These are phyloP conservation scores for Cladosporium sp. DNA, from an alignment of 2,329 filamentous ascomycete species.

Conservation along the genomic window DNA sequence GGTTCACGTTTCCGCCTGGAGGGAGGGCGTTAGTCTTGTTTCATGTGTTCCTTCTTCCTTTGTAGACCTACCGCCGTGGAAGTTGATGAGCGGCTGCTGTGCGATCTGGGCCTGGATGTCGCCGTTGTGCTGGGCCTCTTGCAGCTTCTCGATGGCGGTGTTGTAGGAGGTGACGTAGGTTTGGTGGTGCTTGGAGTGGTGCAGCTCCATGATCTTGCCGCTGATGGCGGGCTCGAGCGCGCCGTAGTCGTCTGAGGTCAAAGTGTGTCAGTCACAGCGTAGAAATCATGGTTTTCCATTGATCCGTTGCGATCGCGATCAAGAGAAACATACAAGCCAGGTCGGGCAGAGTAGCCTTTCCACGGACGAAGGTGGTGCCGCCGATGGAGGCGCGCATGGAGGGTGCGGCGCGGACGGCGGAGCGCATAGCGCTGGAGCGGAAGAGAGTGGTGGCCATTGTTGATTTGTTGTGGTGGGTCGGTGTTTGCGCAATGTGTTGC, in stretches of 20 bases:
- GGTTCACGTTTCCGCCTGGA: constrained; percentile 60
- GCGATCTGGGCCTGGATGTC: constrained; percentile 54
- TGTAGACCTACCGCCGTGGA: constrained; percentile 53
- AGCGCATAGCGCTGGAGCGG: constrained; percentile 65
- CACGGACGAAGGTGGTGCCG: constrained; percentile 72
- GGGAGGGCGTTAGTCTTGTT: neutral
- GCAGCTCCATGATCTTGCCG: constrained; percentile 92
- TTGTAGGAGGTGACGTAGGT: constrained; percentile 91
- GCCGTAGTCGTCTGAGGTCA: constrained; percentile 77
- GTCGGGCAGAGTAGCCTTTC: constrained; percentile 91
- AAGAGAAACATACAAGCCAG: constrained; percentile 59
- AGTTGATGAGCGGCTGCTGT: constrained; percentile 58
- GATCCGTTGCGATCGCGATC: neutral
- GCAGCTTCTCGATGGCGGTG: constrained; percentile 67
- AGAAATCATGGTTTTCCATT: constrained; percentile 25
- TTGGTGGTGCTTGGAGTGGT: constrained; percentile 92
- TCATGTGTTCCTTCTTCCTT: neutral
- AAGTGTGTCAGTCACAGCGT: neutral
- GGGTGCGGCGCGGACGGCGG: constrained; percentile 65
- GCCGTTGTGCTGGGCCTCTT: constrained; percentile 51
- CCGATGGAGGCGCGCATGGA: constrained; percentile 58
- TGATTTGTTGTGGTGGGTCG: constrained; percentile 12
- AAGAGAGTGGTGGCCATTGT: constrained; percentile 74
- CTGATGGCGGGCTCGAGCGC: constrained; percentile 83
- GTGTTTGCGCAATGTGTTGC: constrained; percentile 11